These are phyloP conservation scores for Eutrema salsugineum DNA, from an alignment of 441 rosid genomes.

Conservation along the genomic window DNA sequence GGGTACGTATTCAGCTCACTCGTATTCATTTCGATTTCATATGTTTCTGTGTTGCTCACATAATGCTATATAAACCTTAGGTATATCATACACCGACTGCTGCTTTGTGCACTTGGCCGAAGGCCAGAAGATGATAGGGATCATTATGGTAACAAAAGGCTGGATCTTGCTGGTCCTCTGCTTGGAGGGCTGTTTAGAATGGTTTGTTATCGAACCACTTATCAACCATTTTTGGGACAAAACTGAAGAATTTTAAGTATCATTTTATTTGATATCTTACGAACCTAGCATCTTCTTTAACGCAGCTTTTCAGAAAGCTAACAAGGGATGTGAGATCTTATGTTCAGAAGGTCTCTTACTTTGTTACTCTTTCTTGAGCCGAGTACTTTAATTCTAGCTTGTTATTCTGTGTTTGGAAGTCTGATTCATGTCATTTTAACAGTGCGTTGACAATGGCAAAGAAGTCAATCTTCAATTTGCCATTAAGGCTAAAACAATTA, in stretches of 20 bases:
- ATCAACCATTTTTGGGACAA: neutral
- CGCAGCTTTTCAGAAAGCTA: constrained; percentile 94
- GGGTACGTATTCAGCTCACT: constrained; percentile 52
- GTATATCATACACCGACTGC: constrained; percentile 90
- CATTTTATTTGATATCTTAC: neutral
- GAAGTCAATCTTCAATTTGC: constrained; percentile 97
- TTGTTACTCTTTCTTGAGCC: constrained; percentile 5
- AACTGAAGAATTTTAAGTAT: neutral
- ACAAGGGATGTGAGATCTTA: constrained; percentile 88
- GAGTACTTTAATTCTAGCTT: neutral
- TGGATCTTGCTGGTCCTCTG: constrained; percentile 98
- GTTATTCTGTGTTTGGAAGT: constrained; percentile 16
- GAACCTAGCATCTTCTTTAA: constrained; percentile 16
- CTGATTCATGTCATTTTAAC: constrained; percentile 14
- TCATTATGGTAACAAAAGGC: constrained; percentile 99
- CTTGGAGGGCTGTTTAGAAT: constrained; percentile 97
- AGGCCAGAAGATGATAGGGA: constrained; percentile 98
- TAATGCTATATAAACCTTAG: constrained; percentile 36
- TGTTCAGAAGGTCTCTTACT: constrained; percentile 81
- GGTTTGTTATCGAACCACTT: constrained; percentile 43
- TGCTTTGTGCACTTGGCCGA: constrained; percentile 92
- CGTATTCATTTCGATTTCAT: neutral
- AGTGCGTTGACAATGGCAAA: constrained; percentile 96
- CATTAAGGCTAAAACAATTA: constrained; percentile 94
- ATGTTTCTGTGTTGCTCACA: constrained; percentile 10